Percentiles rank a stretch among this genome's conserved stretches.
Evolutionary conservation across 306 rosid genomes (phyloP).

Genomic region (Fagus crenata): DNA sequence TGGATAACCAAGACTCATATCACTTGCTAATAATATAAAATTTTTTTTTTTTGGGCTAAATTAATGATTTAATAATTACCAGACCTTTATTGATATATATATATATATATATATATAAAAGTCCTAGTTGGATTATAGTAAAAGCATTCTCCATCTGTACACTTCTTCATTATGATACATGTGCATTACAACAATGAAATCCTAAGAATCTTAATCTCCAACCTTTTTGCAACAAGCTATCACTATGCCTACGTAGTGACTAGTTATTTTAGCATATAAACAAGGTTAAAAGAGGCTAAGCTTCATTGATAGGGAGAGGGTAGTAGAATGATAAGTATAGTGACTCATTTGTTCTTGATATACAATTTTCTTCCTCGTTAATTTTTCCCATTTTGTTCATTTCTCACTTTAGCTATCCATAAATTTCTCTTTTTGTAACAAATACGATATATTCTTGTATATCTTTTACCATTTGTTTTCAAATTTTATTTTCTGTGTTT

Average conservation of each 20-base stretch:
- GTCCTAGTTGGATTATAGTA: no score
- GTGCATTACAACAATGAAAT: constrained; percentile 53
- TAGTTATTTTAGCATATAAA: constrained; percentile 3
- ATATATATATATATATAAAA: no score
- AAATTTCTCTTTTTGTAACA: no score
- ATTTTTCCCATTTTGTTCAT: not conserved
- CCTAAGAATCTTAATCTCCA: constrained; percentile 42
- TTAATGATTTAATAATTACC: no score
- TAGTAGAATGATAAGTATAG: not conserved
- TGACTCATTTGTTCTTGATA: not conserved
- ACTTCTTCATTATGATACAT: constrained; percentile 36
- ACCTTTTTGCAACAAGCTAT: constrained; percentile 50
- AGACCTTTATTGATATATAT: no score
- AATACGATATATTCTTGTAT: no score
- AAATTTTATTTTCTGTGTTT: not conserved
- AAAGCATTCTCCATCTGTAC: constrained; percentile 33
- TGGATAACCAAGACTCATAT: constrained; percentile 27
- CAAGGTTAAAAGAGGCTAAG: constrained; percentile 13
- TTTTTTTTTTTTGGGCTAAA: no score
- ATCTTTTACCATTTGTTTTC: not conserved
- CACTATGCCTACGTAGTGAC: constrained; percentile 20
- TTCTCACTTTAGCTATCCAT: no score
- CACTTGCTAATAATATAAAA: not conserved
- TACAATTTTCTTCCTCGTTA: not conserved
- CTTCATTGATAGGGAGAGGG: not conserved